Percentiles rank a stretch among this genome's conserved stretches.
phyloP scores from a whole-genome alignment of 2,329 filamentous ascomycete species.

The Fusarium humuli region DNA sequence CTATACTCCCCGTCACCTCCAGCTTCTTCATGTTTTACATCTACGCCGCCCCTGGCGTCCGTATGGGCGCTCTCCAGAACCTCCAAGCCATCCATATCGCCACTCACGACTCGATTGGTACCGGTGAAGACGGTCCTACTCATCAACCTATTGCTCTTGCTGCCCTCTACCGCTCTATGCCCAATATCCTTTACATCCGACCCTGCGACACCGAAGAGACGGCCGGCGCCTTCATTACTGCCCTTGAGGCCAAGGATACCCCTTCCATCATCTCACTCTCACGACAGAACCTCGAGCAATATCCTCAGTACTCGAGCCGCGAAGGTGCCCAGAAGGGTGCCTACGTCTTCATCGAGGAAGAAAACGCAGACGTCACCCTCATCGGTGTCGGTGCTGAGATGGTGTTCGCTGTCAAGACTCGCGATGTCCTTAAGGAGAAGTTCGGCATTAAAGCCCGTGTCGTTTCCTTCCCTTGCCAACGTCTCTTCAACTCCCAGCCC shows the following conservation, averaged over 20 bases:
- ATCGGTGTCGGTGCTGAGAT: conserved; percentile 56
- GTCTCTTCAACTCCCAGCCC: conserved; percentile 57
- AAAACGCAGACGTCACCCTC: conserved; percentile 58
- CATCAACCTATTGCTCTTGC: conserved; percentile 71
- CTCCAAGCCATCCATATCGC: conserved; percentile 69
- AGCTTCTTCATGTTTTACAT: conserved; percentile 74
- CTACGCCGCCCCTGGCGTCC: conserved; percentile 67
- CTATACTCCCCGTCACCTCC: conserved; percentile 68
- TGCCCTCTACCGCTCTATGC: conserved; percentile 70
- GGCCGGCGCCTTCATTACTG: conserved; percentile 64
- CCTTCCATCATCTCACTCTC: conserved; percentile 63
- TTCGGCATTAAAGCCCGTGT: conserved; percentile 54
- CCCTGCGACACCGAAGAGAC: conserved; percentile 69
- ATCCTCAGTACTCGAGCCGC: conserved; percentile 53
- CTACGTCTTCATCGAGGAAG: conserved; percentile 59
- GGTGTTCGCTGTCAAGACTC: conserved; percentile 50
- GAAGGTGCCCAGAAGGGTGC: conserved; percentile 58
- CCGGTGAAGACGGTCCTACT: conserved; percentile 70
- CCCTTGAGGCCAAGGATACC: conserved; percentile 56
- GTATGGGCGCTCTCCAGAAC: conserved; percentile 69
- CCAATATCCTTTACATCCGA: conserved; percentile 70
- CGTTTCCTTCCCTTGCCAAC: conserved; percentile 59
- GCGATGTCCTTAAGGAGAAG: conserved; percentile 53
- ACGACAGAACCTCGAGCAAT: conserved; percentile 57
- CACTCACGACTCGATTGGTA: conserved; percentile 71